Conservation (phyloP, 129 eudicot species). For the Oenanthe sinensis region DNA sequence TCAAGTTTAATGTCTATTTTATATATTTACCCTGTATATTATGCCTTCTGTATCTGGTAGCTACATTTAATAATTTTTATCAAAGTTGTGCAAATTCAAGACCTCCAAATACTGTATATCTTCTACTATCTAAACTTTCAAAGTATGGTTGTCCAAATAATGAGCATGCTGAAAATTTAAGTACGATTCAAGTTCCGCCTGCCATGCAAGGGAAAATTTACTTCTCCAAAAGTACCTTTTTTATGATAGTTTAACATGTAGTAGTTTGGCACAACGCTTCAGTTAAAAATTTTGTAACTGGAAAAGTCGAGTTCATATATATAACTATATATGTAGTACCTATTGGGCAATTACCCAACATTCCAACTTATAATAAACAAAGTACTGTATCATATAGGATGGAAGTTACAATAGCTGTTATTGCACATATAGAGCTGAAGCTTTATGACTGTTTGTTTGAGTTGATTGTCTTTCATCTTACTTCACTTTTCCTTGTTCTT, state of each 20-base stretch:
- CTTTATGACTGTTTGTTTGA: background rate
- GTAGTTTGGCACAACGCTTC: background rate
- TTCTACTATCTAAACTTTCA: background rate
- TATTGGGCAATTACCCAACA: background rate
- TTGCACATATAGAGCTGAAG: background rate
- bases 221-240: background rate
- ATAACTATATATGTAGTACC: background rate
- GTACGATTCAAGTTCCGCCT: background rate
- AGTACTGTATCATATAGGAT: background rate
- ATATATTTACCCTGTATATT: background rate
- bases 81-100: no score
- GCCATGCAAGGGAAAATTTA: background rate
- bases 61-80: no score
- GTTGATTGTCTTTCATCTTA: background rate
- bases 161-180: background rate
- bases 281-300: background rate
- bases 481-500: background rate
- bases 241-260: background rate
- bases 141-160: background rate
- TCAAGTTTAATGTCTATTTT: background rate
- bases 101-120: background rate
- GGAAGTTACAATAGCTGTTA: background rate
- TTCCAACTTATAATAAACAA: background rate
- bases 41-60: background rate
- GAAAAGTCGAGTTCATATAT: background rate